phyloP scores from a whole-genome alignment of 352 stramenopile genomes.

The Sclerospora graminicola region DNA sequence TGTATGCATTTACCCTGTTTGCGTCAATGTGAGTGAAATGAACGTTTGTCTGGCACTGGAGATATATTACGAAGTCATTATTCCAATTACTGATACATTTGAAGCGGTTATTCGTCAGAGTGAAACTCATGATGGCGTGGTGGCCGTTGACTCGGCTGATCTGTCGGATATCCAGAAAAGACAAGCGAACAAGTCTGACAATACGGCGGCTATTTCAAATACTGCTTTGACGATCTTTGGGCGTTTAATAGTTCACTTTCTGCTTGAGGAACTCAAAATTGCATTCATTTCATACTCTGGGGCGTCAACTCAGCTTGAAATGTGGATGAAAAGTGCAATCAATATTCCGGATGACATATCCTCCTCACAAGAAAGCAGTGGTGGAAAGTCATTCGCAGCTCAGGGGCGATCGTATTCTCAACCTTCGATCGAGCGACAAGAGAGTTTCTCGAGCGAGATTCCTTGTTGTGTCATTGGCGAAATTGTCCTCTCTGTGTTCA shows the following conservation, averaged over 20 bases:
- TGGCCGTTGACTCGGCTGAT: slow-evolving; percentile 8
- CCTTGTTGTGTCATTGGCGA: slow-evolving; percentile 30
- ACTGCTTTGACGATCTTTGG: slow-evolving; percentile 3
- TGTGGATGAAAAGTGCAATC: slow-evolving; percentile 38
- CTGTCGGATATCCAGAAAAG: background rate
- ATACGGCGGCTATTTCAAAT: background rate
- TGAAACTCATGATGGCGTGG: slow-evolving; percentile 9
- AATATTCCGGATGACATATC: slow-evolving; percentile 26
- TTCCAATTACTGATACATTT: slow-evolving; percentile 19
- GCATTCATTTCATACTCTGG: slow-evolving; percentile 35
- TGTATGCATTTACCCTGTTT: slow-evolving; percentile 25
- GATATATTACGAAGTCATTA: slow-evolving; percentile 23
- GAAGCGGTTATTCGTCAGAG: slow-evolving; percentile 15
- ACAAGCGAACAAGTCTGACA: slow-evolving; percentile 1
- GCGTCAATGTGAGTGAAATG: slow-evolving; percentile 35
- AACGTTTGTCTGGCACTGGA: slow-evolving; percentile 29
- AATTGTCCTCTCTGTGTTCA: slow-evolving; percentile 18
- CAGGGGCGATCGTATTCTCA: slow-evolving; percentile 18
- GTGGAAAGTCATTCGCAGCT: slow-evolving; percentile 12
- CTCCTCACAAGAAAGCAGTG: slow-evolving; percentile 25
- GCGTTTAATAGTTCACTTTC: slow-evolving; percentile 16
- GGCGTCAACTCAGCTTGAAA: slow-evolving; percentile 33
- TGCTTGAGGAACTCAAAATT: slow-evolving; percentile 42
- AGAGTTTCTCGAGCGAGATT: slow-evolving; percentile 21
- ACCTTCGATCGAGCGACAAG: slow-evolving; percentile 22